Conservation (phyloP, 2,329 filamentous ascomycete species). For the Leptodontidium sp. region DNA sequence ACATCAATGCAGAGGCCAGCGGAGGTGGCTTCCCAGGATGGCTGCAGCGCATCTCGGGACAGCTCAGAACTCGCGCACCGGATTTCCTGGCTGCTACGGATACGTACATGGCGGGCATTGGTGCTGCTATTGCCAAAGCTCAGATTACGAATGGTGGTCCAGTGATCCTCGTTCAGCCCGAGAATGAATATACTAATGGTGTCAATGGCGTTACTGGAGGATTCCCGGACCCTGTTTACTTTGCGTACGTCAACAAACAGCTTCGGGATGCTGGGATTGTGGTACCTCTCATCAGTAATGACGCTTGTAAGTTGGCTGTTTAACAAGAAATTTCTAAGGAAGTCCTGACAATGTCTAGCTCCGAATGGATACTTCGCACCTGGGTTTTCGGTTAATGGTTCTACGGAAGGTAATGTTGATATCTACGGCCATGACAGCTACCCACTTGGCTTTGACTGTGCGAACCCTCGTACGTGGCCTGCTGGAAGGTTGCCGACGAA, state of each 20-base stretch:
- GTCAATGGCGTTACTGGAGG: conserved; percentile 53
- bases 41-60: conserved; percentile 73
- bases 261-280: conserved; percentile 72
- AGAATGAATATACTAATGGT: conserved; percentile 78
- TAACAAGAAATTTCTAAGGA: not conserved
- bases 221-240: conserved; percentile 74
- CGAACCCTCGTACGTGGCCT: conserved; percentile 64
- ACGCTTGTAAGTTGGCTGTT: conserved; percentile 55
- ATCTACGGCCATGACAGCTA: conserved; percentile 53
- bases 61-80: conserved; percentile 67
- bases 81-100: conserved; percentile 73
- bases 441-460: conserved; percentile 56
- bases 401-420: conserved; percentile 44
- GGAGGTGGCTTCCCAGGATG: conserved; percentile 85
- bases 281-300: conserved; percentile 79
- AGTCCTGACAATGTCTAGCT: conserved; percentile 30
- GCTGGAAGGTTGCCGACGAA: conserved; percentile 61
- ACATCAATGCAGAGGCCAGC: conserved; percentile 80
- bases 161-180: conserved; percentile 79
- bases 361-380: conserved; percentile 43
- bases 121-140: conserved; percentile 72
- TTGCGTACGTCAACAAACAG: conserved; percentile 75
- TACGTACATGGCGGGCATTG: conserved; percentile 64
- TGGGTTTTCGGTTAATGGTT: conserved; percentile 40
- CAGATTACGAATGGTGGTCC: conserved; percentile 87